A percentile compares a stretch with the other conserved stretches of the same genome.
phyloP scores from a whole-genome alignment of 1,284 basidiomycete genomes.

The Microbotryum scabiosae region DNA sequence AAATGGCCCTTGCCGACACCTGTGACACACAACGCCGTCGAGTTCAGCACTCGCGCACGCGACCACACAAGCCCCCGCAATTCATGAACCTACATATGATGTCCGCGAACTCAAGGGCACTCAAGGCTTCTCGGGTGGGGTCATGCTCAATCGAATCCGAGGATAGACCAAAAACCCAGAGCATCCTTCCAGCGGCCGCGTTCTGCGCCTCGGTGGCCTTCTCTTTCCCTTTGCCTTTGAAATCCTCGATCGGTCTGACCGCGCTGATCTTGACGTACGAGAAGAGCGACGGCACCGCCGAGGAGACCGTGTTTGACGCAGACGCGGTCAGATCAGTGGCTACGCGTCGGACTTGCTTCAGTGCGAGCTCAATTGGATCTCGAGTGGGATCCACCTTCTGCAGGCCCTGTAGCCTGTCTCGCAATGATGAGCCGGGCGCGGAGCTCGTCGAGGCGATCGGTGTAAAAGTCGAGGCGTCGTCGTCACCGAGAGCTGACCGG shows the following conservation, averaged over 20 bases:
- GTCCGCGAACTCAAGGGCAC: slow-evolving; percentile 4
- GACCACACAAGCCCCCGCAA: neutral
- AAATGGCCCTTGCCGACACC: slow-evolving; percentile 17
- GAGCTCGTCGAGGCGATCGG: slow-evolving; percentile 4
- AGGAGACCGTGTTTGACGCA: neutral
- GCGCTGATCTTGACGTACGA: neutral
- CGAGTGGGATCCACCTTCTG: neutral
- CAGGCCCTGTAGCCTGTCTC: neutral
- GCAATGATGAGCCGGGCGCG: neutral
- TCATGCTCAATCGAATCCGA: neutral
- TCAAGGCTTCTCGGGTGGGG: neutral
- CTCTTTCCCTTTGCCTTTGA: slow-evolving; percentile 14
- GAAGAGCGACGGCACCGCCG: neutral
- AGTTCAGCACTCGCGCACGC: neutral
- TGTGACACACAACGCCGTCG: neutral
- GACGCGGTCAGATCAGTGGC: neutral
- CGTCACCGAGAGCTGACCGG: neutral
- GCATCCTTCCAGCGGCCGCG: neutral
- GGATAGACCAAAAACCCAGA: slow-evolving; percentile 25
- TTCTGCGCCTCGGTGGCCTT: neutral
- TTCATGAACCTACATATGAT: slow-evolving; percentile 8
- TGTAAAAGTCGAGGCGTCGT: neutral
- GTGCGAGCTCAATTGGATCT: slow-evolving; percentile 9
- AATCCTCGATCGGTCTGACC: neutral
- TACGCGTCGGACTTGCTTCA: neutral